Conservation (phyloP, 352 stramenopile species). For the Phytophthora crassamura region DNA sequence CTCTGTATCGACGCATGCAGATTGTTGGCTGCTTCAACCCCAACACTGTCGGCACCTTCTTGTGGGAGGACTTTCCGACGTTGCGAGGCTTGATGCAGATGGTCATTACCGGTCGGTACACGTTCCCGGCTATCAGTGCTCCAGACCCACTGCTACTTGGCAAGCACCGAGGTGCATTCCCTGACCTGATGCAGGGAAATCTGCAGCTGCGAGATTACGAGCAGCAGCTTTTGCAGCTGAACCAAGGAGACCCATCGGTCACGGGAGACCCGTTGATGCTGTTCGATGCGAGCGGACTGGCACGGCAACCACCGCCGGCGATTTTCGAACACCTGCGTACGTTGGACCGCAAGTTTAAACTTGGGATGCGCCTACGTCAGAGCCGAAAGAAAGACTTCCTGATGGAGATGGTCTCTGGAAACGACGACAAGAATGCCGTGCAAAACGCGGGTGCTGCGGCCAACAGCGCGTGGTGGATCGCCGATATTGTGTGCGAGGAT, state of each 20-base stretch:
- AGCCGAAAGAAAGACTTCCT: slow-evolving; percentile 82
- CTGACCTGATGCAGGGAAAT: slow-evolving; percentile 66
- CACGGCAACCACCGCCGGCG: slow-evolving; percentile 68
- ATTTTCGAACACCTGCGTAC: slow-evolving; percentile 80
- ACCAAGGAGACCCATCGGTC: slow-evolving; percentile 45
- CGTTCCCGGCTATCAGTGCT: slow-evolving; percentile 66
- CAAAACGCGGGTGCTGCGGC: slow-evolving; percentile 22
- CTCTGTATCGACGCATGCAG: slow-evolving; percentile 17
- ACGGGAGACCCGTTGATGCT: slow-evolving; percentile 77
- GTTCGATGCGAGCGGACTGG: slow-evolving; percentile 69
- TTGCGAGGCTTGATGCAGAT: slow-evolving; percentile 88
- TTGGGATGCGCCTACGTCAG: slow-evolving; percentile 81
- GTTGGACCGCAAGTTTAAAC: slow-evolving; percentile 76
- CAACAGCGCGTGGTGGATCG: slow-evolving; percentile 81
- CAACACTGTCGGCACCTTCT: slow-evolving; percentile 73
- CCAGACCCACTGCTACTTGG: slow-evolving; percentile 71
- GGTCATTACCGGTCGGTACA: slow-evolving; percentile 80
- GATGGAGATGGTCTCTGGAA: slow-evolving; percentile 86
- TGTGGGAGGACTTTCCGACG: slow-evolving; percentile 81
- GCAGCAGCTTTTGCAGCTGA: slow-evolving; percentile 64
- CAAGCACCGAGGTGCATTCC: slow-evolving; percentile 57
- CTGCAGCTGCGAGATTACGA: slow-evolving; percentile 75
- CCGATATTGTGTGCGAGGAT: slow-evolving; percentile 89
- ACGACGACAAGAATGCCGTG: slow-evolving; percentile 40
- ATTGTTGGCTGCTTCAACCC: slow-evolving; percentile 77